phyloP scores from a whole-genome alignment of 202 grass and related monocot species.

The Panicum hallii region DNA sequence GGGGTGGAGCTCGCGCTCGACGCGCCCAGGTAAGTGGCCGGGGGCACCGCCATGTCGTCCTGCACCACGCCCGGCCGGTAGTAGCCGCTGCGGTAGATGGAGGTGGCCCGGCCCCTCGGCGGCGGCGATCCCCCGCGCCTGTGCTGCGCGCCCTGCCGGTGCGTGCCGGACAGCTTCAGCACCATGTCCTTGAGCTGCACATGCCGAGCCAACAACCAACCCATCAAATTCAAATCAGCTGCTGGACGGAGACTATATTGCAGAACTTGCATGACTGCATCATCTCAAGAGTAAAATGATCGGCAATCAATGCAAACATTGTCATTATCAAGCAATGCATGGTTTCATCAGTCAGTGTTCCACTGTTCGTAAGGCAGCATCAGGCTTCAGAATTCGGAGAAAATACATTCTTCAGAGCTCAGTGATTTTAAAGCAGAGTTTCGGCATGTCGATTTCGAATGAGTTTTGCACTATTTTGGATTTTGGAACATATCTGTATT shows the following conservation, averaged over 20 bases:
- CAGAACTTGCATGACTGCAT: too few relatives aligned
- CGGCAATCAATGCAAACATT: not conserved
- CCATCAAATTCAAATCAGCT: not conserved
- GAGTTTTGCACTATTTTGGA: not conserved
- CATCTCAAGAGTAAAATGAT: not conserved
- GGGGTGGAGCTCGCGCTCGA: constrained; percentile 70
- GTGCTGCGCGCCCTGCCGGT: constrained; percentile 43
- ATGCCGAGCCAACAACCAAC: not conserved
- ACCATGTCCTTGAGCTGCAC: constrained; percentile 92
- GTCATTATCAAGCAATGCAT: not conserved
- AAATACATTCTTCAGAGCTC: not conserved
- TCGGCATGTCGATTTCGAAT: not conserved
- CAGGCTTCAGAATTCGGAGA: not conserved
- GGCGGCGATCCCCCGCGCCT: constrained; percentile 57
- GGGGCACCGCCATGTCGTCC: constrained; percentile 64
- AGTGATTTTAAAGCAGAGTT: not conserved
- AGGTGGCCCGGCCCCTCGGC: constrained; percentile 49
- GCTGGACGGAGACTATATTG: too few relatives aligned
- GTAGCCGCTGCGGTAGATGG: constrained; percentile 60
- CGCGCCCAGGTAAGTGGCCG: constrained; percentile 51
- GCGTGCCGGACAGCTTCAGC: constrained; percentile 75
- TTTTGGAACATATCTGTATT: not conserved
- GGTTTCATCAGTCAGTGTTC: not conserved
- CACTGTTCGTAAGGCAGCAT: not conserved
- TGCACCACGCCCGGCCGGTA: constrained; percentile 60